Evolutionary conservation across 2,329 filamentous ascomycete genomes (phyloP).

Genomic region (Fusarium udum): DNA sequence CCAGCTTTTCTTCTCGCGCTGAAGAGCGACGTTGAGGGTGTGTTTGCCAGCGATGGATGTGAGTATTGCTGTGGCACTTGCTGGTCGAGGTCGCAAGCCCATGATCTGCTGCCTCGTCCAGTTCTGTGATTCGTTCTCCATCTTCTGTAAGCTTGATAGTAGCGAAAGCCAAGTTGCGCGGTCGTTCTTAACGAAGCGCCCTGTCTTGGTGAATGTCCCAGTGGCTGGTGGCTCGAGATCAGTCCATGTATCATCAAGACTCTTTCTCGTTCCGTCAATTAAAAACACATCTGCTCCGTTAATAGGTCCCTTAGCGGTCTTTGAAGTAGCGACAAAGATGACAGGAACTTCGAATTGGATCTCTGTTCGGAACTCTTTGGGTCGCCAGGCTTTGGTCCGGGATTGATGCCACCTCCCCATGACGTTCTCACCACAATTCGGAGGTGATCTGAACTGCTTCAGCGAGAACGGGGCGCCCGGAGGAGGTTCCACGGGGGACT

Average conservation of each 20-base stretch:
- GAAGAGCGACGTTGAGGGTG: not conserved
- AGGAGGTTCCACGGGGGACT: slow-evolving; percentile 1
- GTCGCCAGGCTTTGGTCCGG: slow-evolving; percentile 5
- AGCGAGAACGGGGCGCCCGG: slow-evolving; percentile 3
- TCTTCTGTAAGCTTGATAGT: slow-evolving; percentile 6
- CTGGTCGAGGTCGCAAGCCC: slow-evolving; percentile 1
- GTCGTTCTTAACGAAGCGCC: slow-evolving; percentile 6
- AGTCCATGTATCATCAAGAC: slow-evolving; percentile 12
- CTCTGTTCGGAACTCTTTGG: slow-evolving; percentile 16
- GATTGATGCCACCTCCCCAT: slow-evolving; percentile 13
- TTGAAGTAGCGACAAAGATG: not conserved
- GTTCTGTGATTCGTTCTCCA: slow-evolving; percentile 18
- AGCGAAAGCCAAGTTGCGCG: slow-evolving; percentile 11
- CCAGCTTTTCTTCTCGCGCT: slow-evolving; percentile 19
- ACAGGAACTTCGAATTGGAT: slow-evolving; percentile 4
- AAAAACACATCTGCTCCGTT: not conserved
- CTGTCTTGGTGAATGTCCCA: not conserved
- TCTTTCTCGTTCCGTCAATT: slow-evolving; percentile 10
- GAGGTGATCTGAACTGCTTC: slow-evolving; percentile 13
- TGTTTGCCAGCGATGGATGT: slow-evolving; percentile 8
- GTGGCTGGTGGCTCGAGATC: not conserved
- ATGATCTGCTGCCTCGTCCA: slow-evolving; percentile 24
- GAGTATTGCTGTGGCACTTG: slow-evolving; percentile 5
- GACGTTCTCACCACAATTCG: slow-evolving; percentile 13
- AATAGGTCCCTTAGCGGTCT: not conserved